Conservation (phyloP, 2,329 filamentous ascomycete genomes). For the Alternaria panax region DNA sequence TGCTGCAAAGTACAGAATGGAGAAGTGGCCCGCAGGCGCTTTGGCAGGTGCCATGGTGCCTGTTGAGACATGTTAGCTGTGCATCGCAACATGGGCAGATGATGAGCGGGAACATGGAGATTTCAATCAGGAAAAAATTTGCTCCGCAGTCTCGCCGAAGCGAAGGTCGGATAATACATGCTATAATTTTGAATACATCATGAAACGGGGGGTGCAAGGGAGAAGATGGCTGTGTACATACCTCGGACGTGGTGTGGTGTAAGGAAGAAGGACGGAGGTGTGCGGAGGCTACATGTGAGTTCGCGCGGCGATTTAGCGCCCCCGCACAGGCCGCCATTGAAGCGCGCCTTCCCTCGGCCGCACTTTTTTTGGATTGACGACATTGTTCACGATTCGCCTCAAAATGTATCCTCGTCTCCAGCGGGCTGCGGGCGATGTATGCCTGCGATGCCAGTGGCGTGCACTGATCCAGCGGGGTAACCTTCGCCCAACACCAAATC, state of each 20-base stretch:
- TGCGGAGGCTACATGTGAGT: constrained; percentile 27
- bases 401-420: constrained; percentile 29
- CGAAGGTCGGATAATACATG: constrained; percentile 59
- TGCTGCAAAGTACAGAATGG: constrained; percentile 81
- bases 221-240: constrained; percentile 24
- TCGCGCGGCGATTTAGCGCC: constrained; percentile 22
- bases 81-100: neutral
- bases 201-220: constrained; percentile 10
- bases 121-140: constrained; percentile 42
- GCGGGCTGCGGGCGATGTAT: constrained; percentile 25
- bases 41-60: constrained; percentile 52
- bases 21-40: constrained; percentile 72
- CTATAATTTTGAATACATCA: constrained; percentile 53
- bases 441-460: constrained; percentile 38
- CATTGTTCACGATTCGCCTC: constrained; percentile 7
- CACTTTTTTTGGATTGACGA: constrained; percentile 14
- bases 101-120: neutral
- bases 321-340: constrained; percentile 19
- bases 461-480: constrained; percentile 15
- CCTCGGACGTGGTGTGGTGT: constrained; percentile 20
- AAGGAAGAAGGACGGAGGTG: constrained; percentile 16
- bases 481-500: constrained; percentile 4
- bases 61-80: constrained; percentile 25
- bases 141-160: constrained; percentile 43
- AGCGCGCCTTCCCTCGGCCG: constrained; percentile 23